phyloP scores from a whole-genome alignment of 768 basidiomycete genomes.

The Suillus americanus region DNA sequence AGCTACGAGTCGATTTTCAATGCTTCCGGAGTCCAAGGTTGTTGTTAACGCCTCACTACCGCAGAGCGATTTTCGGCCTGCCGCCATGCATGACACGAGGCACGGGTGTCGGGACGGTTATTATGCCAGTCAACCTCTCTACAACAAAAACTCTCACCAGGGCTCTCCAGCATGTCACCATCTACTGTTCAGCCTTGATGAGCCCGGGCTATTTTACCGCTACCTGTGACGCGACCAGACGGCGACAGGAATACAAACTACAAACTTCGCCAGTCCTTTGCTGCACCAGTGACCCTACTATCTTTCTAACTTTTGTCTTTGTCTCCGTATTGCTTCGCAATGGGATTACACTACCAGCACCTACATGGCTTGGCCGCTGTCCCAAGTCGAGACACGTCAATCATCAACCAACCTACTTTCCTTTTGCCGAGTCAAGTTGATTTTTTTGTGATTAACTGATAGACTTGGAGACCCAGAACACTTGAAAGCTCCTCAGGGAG shows the following conservation, averaged over 20 bases:
- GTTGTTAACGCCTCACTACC: too few relatives aligned
- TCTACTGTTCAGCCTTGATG: too few relatives aligned
- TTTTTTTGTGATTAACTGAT: constrained; percentile 56
- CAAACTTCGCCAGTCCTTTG: constrained; percentile 52
- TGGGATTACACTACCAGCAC: constrained; percentile 59
- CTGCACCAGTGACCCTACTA: constrained; percentile 71
- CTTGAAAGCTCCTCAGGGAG: constrained; percentile 46
- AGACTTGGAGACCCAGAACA: not conserved
- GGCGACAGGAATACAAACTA: constrained; percentile 94
- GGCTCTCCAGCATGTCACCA: too few relatives aligned
- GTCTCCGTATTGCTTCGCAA: constrained; percentile 88
- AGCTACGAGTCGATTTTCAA: too few relatives aligned
- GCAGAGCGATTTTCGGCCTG: too few relatives aligned
- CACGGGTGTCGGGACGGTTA: too few relatives aligned
- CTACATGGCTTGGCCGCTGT: constrained; percentile 21
- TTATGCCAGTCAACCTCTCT: too few relatives aligned
- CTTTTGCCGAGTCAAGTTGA: constrained; percentile 69
- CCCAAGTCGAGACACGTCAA: constrained; percentile 27
- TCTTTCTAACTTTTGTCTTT: constrained; percentile 84
- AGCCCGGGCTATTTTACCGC: too few relatives aligned
- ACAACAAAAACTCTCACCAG: too few relatives aligned
- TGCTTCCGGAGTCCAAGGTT: too few relatives aligned
- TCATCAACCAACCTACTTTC: constrained; percentile 30
- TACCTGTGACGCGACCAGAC: constrained; percentile 33
- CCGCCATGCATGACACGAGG: too few relatives aligned